phyloP scores from a whole-genome alignment of 1,284 basidiomycete genomes.

The Sporisorium graminicola region DNA sequence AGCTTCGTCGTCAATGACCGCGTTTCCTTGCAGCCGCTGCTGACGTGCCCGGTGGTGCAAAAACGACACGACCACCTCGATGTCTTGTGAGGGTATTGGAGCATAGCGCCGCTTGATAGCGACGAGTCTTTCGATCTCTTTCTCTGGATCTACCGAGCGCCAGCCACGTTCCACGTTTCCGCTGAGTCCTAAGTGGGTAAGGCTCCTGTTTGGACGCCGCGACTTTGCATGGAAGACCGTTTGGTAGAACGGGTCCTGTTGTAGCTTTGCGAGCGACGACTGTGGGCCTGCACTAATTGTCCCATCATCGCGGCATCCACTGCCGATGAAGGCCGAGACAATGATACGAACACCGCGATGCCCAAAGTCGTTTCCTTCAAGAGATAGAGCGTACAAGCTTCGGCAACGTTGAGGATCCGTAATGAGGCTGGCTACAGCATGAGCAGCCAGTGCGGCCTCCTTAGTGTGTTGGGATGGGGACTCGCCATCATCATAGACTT shows the following conservation, averaged over 20 bases:
- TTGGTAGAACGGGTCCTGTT: constrained; percentile 2
- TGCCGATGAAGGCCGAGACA: constrained; percentile 10
- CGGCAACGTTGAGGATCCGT: constrained; percentile 28
- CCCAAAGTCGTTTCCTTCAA: constrained; percentile 38
- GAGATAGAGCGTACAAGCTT: constrained; percentile 6
- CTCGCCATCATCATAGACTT: not conserved
- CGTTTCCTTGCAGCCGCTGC: not conserved
- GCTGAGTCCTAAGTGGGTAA: not conserved
- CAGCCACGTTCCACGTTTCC: constrained; percentile 19
- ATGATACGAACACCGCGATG: constrained; percentile 22
- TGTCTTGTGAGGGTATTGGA: constrained; percentile 7
- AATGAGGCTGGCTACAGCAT: constrained; percentile 25
- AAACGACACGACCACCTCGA: constrained; percentile 19
- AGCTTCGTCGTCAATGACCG: not conserved
- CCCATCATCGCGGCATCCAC: too few relatives aligned
- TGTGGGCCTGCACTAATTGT: not conserved
- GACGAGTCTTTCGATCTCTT: constrained; percentile 7
- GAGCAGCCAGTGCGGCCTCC: constrained; percentile 8
- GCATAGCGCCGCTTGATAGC: constrained; percentile 19
- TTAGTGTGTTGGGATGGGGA: not conserved
- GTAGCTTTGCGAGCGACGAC: not conserved
- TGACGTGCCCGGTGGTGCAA: constrained; percentile 7
- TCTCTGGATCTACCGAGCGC: not conserved
- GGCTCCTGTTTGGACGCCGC: constrained; percentile 8
- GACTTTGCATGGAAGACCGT: not conserved